Conservation (phyloP, 73 alveolate genomes). For the Uronychia binucleata region DNA sequence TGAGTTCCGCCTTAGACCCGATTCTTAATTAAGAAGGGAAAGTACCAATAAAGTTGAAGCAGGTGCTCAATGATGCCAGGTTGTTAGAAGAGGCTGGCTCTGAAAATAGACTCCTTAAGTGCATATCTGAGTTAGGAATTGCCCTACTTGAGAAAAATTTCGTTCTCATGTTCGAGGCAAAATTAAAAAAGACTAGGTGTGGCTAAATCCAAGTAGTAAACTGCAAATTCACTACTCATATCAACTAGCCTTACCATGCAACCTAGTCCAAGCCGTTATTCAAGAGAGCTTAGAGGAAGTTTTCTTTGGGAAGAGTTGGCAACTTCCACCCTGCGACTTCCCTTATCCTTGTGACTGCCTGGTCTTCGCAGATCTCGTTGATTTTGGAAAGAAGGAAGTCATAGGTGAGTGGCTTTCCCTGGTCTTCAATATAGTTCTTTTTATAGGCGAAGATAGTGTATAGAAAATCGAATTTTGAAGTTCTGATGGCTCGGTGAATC, state of each 20-base stretch:
- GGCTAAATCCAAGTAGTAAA: conserved; percentile 20
- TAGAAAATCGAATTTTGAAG: conserved; percentile 31
- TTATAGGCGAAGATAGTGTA: conserved; percentile 50
- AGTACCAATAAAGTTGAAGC: too few species aligned
- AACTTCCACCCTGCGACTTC: conserved; percentile 43
- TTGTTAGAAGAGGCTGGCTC: too few species aligned
- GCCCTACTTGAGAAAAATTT: too few species aligned
- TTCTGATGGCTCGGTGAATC: conserved; percentile 44
- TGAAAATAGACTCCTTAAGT: too few species aligned
- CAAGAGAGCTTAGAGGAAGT: conserved; percentile 24
- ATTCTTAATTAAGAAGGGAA: too few species aligned
- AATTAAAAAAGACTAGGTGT: conserved; percentile 5
- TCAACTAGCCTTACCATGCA: conserved; percentile 14
- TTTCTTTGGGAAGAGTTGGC: conserved; percentile 8
- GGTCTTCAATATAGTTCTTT: conserved; percentile 24
- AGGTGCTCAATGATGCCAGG: too few species aligned
- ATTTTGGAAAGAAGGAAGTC: conserved; percentile 25
- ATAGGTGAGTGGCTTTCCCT: conserved; percentile 16
- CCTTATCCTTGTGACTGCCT: conserved; percentile 35
- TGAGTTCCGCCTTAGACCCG: too few species aligned
- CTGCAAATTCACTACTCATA: background rate
- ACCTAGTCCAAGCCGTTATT: conserved; percentile 46
- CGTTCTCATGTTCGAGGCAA: conserved; percentile 19
- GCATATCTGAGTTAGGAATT: too few species aligned
- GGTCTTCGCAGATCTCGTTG: conserved; percentile 39